A percentile compares a stretch with the other conserved stretches of the same genome.
These are phyloP conservation scores for Ophiocordyceps camponoti-rufipedis DNA, from an alignment of 2,329 filamentous ascomycete genomes.

Conservation along the genomic window DNA sequence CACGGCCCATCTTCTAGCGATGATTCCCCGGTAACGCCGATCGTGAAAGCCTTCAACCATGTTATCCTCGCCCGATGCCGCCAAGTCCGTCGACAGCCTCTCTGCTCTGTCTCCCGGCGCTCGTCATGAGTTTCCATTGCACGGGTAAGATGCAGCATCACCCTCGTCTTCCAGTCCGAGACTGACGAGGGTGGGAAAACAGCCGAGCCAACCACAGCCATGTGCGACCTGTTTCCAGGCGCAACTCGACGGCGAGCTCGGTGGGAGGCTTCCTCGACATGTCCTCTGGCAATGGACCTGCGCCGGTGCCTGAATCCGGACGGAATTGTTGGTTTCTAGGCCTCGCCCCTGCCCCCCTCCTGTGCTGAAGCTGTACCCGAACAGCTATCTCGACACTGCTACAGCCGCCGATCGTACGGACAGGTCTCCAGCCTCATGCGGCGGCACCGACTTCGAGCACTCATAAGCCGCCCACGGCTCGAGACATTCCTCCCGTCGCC, in stretches of 20 bases:
- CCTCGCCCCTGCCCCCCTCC: neutral
- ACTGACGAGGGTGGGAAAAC: constrained; percentile 10
- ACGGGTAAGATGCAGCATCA: constrained; percentile 23
- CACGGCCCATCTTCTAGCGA: constrained; percentile 14
- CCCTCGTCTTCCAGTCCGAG: neutral
- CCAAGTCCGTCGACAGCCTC: constrained; percentile 49
- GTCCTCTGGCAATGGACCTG: constrained; percentile 34
- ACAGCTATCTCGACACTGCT: constrained; percentile 84
- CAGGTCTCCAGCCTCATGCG: constrained; percentile 66
- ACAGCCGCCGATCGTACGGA: constrained; percentile 75
- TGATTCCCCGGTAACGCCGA: constrained; percentile 28
- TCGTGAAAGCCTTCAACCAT: constrained; percentile 23
- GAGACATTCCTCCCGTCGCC: constrained; percentile 84
- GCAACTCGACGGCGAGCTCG: constrained; percentile 76
- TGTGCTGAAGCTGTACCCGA: neutral
- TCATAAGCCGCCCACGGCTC: constrained; percentile 66
- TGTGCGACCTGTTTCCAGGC: constrained; percentile 34
- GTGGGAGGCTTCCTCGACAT: constrained; percentile 71
- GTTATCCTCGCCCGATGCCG: constrained; percentile 38
- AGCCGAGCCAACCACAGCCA: constrained; percentile 25
- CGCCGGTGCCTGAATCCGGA: constrained; percentile 49
- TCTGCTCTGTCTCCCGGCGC: constrained; percentile 31
- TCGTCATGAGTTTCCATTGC: constrained; percentile 39
- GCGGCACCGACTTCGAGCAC: constrained; percentile 48
- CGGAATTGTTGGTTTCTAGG: constrained; percentile 51